Evolutionary conservation across 768 basidiomycete genomes (phyloP), one percentile per base, ranked within the genome.

Genomic region (Rhodosporidiobolus odoratus): DNA sequence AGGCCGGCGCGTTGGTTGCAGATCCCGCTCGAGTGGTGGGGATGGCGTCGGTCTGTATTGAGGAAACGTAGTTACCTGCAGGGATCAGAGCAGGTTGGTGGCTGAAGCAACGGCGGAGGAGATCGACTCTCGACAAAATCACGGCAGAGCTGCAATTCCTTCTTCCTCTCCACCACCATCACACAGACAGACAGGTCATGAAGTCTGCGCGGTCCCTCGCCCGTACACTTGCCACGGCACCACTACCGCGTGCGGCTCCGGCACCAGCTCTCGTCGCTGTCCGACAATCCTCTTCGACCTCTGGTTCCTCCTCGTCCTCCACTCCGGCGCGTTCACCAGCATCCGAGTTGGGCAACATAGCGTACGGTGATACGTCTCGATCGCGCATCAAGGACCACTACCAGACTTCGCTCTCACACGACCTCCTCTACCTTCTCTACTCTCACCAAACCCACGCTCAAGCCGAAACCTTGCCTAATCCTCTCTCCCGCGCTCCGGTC

Each of bases 391-490:
- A 52, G 23, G 87, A 91, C 71, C 92, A 97, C 82, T 97, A 96
- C 82, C 79, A 89, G 80, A 81, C 82, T 47, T 88, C 92, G 15
- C 84, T 98, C 69, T 86, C 86, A 30, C 89, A 93, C 80, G 85
- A 97, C 81, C 83, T 93, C 75, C 86, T 98, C 85, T 99, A 99
- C 84, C 88, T 97, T 85, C 89, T 89, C 62, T 96, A 97, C 82
- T 82, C 85, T 59, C 95, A 97, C 80, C 52, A 82, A 79, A n/a
- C 80, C 84, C 9, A 75, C 63, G 62, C 71, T 30, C 40, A 84
- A 83, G 56, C 84, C 84, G 19, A 81, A 83, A 17, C 83, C 83
- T 15, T 85, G 86, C 68, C 80, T 83, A 61, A 86, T 87, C 69
- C 86, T 87, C 60, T 85, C 81, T 65, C 65, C 13, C 72, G 62